These are phyloP conservation scores for Geranium brycei DNA, from an alignment of 345 rosid genomes.

Conservation along the genomic window DNA sequence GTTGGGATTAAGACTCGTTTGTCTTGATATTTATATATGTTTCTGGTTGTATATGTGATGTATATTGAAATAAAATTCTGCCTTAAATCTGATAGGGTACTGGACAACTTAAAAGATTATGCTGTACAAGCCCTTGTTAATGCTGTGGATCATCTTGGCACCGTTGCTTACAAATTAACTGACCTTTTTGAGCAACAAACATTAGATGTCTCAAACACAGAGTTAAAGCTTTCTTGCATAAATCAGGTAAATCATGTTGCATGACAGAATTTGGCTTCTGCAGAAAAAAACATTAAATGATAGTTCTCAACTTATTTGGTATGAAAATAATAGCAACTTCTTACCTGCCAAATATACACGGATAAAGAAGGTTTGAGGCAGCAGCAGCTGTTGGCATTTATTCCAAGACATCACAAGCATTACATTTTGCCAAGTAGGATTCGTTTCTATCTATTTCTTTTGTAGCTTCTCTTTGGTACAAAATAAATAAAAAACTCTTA, in stretches of 20 bases:
- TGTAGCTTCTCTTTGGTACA: neutral
- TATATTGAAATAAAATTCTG: constrained; percentile 6
- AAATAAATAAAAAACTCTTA: neutral
- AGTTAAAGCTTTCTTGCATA: constrained; percentile 51
- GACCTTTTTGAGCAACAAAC: constrained; percentile 84
- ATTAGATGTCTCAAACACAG: constrained; percentile 60
- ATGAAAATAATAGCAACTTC: constrained; percentile 48
- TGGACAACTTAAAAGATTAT: constrained; percentile 87
- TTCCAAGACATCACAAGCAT: constrained; percentile 90
- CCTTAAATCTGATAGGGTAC: constrained; percentile 46
- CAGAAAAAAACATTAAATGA: neutral
- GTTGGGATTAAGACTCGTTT: neutral
- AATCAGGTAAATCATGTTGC: constrained; percentile 48
- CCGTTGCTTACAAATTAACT: constrained; percentile 90
- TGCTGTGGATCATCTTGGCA: constrained; percentile 95
- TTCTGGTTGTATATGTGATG: neutral
- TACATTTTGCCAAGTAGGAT: constrained; percentile 81
- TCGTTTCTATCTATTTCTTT: constrained; percentile 4
- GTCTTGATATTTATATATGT: neutral
- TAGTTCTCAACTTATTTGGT: constrained; percentile 9
- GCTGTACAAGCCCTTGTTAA: constrained; percentile 87
- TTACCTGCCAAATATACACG: constrained; percentile 60
- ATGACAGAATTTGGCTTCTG: neutral
- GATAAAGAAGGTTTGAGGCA: constrained; percentile 78
- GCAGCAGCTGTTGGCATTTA: constrained; percentile 72